These are phyloP conservation scores for Ogataea neopini DNA, from an alignment of 805 yeast species.

Conservation along the genomic window DNA sequence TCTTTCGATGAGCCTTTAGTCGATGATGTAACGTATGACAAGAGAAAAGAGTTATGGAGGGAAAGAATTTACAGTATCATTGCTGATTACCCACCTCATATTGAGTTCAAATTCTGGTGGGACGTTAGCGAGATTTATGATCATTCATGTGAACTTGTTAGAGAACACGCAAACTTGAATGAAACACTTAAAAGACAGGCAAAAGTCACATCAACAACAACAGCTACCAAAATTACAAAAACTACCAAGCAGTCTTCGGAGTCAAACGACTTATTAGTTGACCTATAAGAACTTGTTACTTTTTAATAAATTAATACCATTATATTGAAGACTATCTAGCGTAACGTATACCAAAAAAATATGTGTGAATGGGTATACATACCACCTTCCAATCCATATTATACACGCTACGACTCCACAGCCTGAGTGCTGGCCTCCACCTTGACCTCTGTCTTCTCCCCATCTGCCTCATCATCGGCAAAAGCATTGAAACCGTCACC, in stretches of 20 bases:
- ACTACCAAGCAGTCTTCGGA: background rate
- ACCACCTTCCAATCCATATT: background rate
- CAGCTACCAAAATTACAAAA: background rate
- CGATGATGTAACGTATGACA: slow-evolving; percentile 39
- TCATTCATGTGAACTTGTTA: slow-evolving; percentile 29
- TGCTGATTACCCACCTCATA: slow-evolving; percentile 39
- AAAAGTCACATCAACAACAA: background rate
- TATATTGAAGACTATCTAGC: background rate
- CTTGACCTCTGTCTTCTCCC: background rate
- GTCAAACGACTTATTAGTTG: background rate
- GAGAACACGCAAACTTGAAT: slow-evolving; percentile 4
- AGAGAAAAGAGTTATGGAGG: slow-evolving; percentile 57
- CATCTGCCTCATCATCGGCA: slow-evolving; percentile 31
- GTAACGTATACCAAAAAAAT: slow-evolving; percentile 3
- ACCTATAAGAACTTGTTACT: background rate
- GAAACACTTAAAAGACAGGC: background rate
- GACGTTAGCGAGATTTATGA: slow-evolving; percentile 41
- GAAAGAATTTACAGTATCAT: slow-evolving; percentile 47
- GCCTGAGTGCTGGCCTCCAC: slow-evolving; percentile 2
- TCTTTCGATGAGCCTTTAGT: slow-evolving; percentile 8
- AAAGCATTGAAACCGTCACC: slow-evolving; percentile 62
- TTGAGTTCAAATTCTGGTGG: slow-evolving; percentile 46
- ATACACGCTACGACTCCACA: slow-evolving; percentile 4
- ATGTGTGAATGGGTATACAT: background rate
- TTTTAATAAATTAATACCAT: slow-evolving; percentile 2